Conservation (phyloP, 805 yeast species). For the Saturnispora quitensis region DNA sequence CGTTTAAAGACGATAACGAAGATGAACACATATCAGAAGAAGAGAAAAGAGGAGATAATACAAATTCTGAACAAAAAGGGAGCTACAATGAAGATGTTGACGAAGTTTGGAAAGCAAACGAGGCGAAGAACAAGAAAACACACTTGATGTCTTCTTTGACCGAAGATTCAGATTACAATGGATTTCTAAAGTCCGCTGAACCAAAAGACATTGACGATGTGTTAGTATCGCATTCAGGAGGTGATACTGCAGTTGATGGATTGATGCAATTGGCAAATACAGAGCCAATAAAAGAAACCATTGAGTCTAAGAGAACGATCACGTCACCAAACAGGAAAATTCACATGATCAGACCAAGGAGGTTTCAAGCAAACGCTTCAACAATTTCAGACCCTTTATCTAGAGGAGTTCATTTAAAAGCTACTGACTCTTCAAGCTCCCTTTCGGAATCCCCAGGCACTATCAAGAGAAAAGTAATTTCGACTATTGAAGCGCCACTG, state of each 20-base stretch:
- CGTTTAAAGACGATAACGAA: conserved; percentile 14
- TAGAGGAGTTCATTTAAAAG: background rate
- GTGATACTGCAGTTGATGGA: background rate
- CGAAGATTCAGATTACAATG: background rate
- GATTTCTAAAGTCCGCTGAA: conserved; percentile 1
- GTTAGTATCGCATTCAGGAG: background rate
- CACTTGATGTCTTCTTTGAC: conserved; percentile 1
- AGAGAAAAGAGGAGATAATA: conserved; percentile 5
- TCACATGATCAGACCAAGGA: conserved; percentile 39
- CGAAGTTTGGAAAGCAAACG: conserved; percentile 2
- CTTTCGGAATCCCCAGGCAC: conserved; percentile 23
- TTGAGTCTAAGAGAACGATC: conserved; percentile 5
- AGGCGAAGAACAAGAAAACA: background rate
- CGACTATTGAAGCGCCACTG: conserved; percentile 41
- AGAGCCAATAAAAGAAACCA: conserved; percentile 2
- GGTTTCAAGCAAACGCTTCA: conserved; percentile 16
- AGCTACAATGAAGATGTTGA: conserved; percentile 10
- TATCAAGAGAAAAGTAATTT: conserved; percentile 13
- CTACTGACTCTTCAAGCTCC: conserved; percentile 16
- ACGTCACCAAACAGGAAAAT: conserved; percentile 33
- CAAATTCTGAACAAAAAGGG: conserved; percentile 15
- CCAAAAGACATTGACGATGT: conserved; percentile 3
- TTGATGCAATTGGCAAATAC: background rate
- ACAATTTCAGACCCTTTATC: conserved; percentile 22
- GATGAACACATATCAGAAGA: conserved; percentile 9